A percentile compares a stretch with the other conserved stretches of the same genome.
Conservation (phyloP, 225 moss, liverwort and hornwort genomes). For the Physcomitrellopsis africana region DNA sequence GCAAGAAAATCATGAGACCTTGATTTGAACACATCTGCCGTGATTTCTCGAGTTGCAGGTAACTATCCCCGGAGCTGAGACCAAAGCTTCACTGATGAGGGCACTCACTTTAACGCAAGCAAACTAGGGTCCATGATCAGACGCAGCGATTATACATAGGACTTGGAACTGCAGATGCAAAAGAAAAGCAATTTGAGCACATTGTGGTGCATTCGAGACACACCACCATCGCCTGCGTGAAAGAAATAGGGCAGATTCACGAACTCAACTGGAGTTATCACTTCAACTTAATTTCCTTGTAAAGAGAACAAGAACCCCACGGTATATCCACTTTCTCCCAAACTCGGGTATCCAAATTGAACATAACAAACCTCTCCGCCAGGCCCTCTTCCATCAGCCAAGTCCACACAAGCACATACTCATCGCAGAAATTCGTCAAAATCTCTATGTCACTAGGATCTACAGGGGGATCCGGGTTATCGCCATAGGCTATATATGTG, state of each 20-base stretch:
- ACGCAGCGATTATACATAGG: too few species aligned
- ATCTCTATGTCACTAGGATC: conserved; percentile 8
- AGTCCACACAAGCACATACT: conserved; percentile 33
- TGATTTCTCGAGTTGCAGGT: too few species aligned
- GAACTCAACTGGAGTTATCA: neutral
- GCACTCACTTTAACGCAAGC: too few species aligned
- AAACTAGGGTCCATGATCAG: too few species aligned
- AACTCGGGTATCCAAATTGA: neutral
- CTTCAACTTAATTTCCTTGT: neutral
- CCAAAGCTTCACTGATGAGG: too few species aligned
- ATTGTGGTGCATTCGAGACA: neutral
- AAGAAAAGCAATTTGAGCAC: neutral
- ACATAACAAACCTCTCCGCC: conserved; percentile 31
- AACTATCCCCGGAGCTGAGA: too few species aligned
- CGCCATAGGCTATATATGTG: conserved; percentile 17
- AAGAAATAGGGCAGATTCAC: neutral
- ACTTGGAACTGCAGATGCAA: neutral
- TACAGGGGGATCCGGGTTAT: conserved; percentile 15
- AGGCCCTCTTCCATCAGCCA: conserved; percentile 19
- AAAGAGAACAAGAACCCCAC: neutral
- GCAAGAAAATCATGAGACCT: too few species aligned
- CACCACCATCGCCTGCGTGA: neutral
- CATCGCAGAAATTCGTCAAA: conserved; percentile 29
- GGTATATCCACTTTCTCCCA: neutral
- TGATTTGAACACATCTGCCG: too few species aligned